Evolutionary conservation across 2,329 filamentous ascomycete genomes (phyloP), one percentile per base, ranked within the genome.

Genomic region (Plenodomus tracheiphilus): DNA sequence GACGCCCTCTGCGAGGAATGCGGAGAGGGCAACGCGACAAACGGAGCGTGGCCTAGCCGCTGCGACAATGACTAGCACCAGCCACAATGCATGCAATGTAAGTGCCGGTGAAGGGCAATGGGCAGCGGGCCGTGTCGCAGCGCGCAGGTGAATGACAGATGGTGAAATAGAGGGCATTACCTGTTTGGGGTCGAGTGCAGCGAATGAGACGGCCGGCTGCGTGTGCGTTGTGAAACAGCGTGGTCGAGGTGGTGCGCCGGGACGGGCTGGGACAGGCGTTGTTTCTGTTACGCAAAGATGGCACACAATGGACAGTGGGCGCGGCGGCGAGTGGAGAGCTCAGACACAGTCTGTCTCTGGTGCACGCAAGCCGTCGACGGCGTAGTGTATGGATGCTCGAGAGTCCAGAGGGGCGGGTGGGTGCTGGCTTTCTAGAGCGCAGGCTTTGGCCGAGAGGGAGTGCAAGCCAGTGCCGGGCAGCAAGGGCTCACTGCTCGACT

Each of bases 31-130:
- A 48, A 53, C 43, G 51, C 50, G 56, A 61, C 58, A 55, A 65
- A 59, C 59, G 65, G 59, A 63, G 63, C 52, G 47, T 39, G 57
- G 47, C 59, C 19, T 68, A 68, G 55, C 64, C 58, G 65, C 55
- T 43, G 51, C 49, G 52, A 49, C 50, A 45, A 56, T 42, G 41
- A 42, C 41, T 45, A 46, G 45, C 25, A 39, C 13, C 11, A 11
- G 40, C 43, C 16, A 38, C 18, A 19, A 32, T 28, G 32, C n/a
- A n/a, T 39, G 34, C 13, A 44, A 47, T 38, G 44, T n/a, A n/a
- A 39, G 28, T 22, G 19, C 11, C 36, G 32, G 51, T 51, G 49
- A 46, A 30, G 46, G 49, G 28, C 44, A 54, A 47, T 48, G 41
- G 30, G 41, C 43, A 45, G 46, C 46, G 46, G 21, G 17, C 36